Conservation (phyloP, 495 filamentous ascomycete species). For the Hyaloscypha bicolor region DNA sequence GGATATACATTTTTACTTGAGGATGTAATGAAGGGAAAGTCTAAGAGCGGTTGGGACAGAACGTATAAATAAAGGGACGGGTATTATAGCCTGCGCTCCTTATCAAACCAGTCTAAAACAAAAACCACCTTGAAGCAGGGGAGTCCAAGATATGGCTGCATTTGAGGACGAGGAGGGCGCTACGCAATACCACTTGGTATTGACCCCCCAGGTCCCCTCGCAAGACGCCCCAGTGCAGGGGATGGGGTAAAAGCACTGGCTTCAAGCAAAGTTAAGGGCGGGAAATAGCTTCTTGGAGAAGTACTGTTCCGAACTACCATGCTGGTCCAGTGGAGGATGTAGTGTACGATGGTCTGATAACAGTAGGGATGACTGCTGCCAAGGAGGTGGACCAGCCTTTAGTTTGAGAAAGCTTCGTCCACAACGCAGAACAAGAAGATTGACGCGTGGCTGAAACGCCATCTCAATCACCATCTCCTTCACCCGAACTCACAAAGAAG, state of each 20-base stretch:
- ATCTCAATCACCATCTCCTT: constrained; percentile 1
- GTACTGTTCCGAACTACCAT: constrained; percentile 1
- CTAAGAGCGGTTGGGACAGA: background rate
- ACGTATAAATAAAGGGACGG: background rate
- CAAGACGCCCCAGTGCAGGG: background rate
- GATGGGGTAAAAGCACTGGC: constrained; percentile 2
- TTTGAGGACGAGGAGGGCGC: constrained; percentile 1
- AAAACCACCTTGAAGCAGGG: background rate
- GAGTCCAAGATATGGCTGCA: background rate
- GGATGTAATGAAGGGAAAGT: background rate
- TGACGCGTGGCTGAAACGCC: constrained; percentile 6
- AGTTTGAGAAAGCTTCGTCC: background rate
- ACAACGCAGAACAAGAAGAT: background rate
- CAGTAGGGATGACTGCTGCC: background rate
- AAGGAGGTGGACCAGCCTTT: background rate
- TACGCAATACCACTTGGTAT: background rate
- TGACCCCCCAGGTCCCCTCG: background rate
- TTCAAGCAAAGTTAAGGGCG: constrained; percentile 10
- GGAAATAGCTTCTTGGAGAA: background rate
- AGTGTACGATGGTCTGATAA: background rate
- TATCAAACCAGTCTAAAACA: background rate
- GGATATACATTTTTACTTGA: constrained; percentile 7
- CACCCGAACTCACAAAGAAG: background rate
- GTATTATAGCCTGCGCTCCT: background rate
- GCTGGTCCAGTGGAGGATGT: background rate